Conservation (phyloP, 768 basidiomycete species). For the Agrocybe pediades region DNA sequence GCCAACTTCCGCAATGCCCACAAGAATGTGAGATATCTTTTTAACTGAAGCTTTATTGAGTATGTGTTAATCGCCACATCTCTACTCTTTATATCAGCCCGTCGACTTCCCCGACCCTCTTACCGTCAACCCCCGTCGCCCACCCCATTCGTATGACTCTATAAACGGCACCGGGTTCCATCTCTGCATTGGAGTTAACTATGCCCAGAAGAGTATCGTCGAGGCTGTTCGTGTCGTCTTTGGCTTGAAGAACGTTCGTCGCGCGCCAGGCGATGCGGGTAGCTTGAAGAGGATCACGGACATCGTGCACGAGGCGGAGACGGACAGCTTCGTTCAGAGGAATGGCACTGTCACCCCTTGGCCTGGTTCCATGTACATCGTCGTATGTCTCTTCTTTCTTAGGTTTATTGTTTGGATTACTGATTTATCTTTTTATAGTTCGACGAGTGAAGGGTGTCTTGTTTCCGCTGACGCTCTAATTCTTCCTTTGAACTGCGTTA, state of each 20-base stretch:
- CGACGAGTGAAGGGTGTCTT: constrained; percentile 1
- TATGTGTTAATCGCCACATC: background rate
- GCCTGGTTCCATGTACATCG: constrained; percentile 16
- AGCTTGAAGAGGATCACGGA: constrained; percentile 12
- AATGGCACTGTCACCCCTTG: constrained; percentile 11
- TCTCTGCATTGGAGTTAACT: constrained; percentile 36
- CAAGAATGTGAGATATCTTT: constrained; percentile 35
- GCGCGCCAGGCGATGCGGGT: constrained; percentile 47
- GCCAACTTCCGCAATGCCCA: constrained; percentile 45
- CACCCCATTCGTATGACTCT: background rate
- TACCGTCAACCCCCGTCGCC: constrained; percentile 6
- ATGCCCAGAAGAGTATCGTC: constrained; percentile 38
- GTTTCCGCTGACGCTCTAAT: no score
- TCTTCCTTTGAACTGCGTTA: no score
- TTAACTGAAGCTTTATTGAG: background rate
- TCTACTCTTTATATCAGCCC: constrained; percentile 1
- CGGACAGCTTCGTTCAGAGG: constrained; percentile 15
- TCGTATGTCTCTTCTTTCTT: constrained; percentile 4
- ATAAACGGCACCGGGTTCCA: constrained; percentile 41
- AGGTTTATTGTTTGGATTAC: background rate
- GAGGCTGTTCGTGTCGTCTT: constrained; percentile 51
- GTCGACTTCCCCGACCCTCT: constrained; percentile 7
- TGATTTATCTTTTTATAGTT: background rate
- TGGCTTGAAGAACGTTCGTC: constrained; percentile 43
- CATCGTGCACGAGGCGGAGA: constrained; percentile 9